Evolutionary conservation across 352 stramenopile species (phyloP), one percentile per base, ranked within the genome.

Genomic region (Salisapilia sapeloensis): DNA sequence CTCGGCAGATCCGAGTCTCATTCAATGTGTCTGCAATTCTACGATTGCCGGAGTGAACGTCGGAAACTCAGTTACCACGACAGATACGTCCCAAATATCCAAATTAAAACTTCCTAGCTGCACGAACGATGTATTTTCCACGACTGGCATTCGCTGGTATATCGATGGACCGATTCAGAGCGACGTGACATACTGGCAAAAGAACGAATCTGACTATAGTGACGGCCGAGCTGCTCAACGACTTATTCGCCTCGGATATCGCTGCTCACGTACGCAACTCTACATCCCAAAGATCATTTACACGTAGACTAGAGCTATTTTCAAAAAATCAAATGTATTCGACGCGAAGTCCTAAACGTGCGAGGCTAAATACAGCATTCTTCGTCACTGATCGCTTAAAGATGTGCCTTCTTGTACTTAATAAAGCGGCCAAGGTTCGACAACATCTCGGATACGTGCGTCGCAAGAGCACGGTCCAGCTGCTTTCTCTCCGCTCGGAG

Each of bases 391-490:
- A 12, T 27, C 27, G 6, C 44, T 69, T 57, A 81, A 56, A 82
- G 33, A 38, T 84, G 66, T 47, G 71, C 79, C 59, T 89, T 89
- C 62, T 92, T 92, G 66, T 92, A 92, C 66, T 92, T 92, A 53
- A 92, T 79, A 42, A 92, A 92, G 26, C 76, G 72, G 34, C 70
- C 46, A 42, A 92, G 60, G 56, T 92, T 92, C 30, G 89, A 43
- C 5, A 72, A 69, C 18, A 74, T 86, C 49, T 92, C 76, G 50
- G 89, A 89, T 23, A 87, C 48, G 48, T 92, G 76, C 0, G 70
- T 70, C 16, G 82, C 57, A 6, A 92, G 46, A 17, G 61, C 70
- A 27, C 76, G 72, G 37, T 92, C 76, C 40, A 89, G 60, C 12
- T 62, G 34, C 48, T 81, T 81, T 29, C 74, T 55, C 37, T 91